These are phyloP conservation scores for Aspergillus incahuasiensis DNA, from an alignment of 495 filamentous ascomycete genomes.

Conservation along the genomic window DNA sequence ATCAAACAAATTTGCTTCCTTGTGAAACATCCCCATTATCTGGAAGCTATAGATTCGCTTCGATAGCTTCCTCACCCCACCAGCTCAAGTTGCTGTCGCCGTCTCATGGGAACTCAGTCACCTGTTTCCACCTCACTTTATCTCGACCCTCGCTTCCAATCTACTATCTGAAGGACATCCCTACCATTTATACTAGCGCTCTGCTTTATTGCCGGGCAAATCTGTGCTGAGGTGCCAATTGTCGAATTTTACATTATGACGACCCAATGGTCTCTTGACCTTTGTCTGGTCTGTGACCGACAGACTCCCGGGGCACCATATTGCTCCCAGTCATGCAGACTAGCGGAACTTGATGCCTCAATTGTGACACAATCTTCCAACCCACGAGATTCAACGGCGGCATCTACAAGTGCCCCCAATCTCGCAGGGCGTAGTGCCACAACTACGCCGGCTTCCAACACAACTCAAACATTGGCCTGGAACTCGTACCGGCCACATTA, in stretches of 20 bases:
- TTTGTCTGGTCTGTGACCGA: conserved; percentile 90
- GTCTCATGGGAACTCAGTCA: background rate
- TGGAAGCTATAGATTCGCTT: background rate
- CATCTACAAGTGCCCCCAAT: conserved; percentile 33
- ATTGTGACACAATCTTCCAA: conserved; percentile 13
- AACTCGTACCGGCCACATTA: conserved; percentile 26
- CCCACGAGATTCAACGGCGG: conserved; percentile 18
- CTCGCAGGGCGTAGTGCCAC: conserved; percentile 16
- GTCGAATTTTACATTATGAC: conserved; percentile 41
- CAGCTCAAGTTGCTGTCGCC: background rate
- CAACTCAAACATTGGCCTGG: conserved; percentile 29
- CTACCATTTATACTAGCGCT: background rate
- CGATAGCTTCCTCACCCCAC: too few relatives aligned
- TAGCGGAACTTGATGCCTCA: conserved; percentile 79
- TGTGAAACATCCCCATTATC: background rate
- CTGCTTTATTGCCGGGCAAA: background rate
- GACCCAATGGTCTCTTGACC: conserved; percentile 85
- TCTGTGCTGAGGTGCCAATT: background rate
- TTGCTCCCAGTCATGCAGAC: conserved; percentile 88
- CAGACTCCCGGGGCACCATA: conserved; percentile 75
- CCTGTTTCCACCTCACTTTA: background rate
- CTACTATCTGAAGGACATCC: background rate
- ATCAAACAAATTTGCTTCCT: too few relatives aligned
- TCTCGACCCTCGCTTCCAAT: background rate
- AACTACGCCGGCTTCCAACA: conserved; percentile 31